phyloP scores from a whole-genome alignment of 768 basidiomycete genomes.

The Hericium rajendrae region DNA sequence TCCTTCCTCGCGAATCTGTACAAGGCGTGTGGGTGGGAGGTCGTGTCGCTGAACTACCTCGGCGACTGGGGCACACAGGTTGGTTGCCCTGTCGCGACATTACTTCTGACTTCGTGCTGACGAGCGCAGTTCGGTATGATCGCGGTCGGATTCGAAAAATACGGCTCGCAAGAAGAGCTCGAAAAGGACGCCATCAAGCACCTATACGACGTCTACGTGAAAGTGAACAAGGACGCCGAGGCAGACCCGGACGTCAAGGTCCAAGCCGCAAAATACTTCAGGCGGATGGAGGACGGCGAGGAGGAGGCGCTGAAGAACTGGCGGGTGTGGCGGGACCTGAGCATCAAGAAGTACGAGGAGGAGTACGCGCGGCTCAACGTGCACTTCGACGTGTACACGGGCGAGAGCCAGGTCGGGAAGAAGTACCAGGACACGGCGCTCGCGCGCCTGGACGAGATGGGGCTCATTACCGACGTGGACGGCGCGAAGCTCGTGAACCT shows the following conservation, averaged over 20 bases:
- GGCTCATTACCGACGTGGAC: conserved; percentile 65
- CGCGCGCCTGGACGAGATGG: conserved; percentile 54
- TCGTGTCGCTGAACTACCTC: conserved; percentile 86
- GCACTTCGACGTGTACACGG: conserved; percentile 84
- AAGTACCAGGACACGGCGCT: conserved; percentile 68
- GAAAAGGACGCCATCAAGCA: conserved; percentile 90
- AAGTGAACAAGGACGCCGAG: conserved; percentile 82
- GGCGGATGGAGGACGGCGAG: conserved; percentile 91
- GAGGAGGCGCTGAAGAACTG: conserved; percentile 77
- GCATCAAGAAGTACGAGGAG: conserved; percentile 79
- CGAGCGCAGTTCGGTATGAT: conserved; percentile 67
- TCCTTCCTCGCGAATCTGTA: conserved; percentile 87
- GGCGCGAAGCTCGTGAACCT: conserved; percentile 84
- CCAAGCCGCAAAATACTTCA: conserved; percentile 82
- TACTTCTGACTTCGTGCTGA: too few relatives aligned
- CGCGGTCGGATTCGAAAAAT: conserved; percentile 84
- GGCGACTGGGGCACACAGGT: conserved; percentile 99
- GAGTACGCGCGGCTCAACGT: conserved; percentile 89
- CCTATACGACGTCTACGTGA: conserved; percentile 89
- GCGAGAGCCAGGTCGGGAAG: conserved; percentile 76
- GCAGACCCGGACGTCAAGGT: conserved; percentile 60
- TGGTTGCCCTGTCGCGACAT: too few relatives aligned
- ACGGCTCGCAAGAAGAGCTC: conserved; percentile 78
- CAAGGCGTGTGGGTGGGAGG: conserved; percentile 88
- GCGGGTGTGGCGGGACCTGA: conserved; percentile 87